These are phyloP conservation scores for Metschnikowia henanensis DNA, from an alignment of 805 yeast genomes.

Conservation along the genomic window DNA sequence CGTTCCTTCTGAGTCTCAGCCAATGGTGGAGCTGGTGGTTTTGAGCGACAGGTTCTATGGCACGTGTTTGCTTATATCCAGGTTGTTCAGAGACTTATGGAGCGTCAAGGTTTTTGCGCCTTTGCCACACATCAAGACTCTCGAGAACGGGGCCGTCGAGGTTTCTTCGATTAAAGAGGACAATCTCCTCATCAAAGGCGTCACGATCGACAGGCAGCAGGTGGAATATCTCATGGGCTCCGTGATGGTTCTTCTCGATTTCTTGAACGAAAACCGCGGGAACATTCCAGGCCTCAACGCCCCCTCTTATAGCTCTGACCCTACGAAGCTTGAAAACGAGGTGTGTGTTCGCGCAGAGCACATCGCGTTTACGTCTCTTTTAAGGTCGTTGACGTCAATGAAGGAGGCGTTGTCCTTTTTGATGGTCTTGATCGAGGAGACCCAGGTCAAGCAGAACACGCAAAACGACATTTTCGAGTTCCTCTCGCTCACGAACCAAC, in stretches of 20 bases:
- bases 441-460: constrained; percentile 40
- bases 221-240: constrained; percentile 74
- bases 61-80: constrained; percentile 70
- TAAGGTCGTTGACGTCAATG: constrained; percentile 71
- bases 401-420: constrained; percentile 91
- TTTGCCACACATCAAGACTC: constrained; percentile 41
- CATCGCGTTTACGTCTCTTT: constrained; percentile 76
- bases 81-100: constrained; percentile 84
- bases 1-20: constrained; percentile 30
- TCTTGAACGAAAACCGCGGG: constrained; percentile 64
- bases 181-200: constrained; percentile 44
- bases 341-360: constrained; percentile 87
- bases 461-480: constrained; percentile 70
- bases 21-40: constrained; percentile 68
- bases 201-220: constrained; percentile 48
- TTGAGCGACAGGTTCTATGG: constrained; percentile 93
- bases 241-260: constrained; percentile 64
- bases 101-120: constrained; percentile 60
- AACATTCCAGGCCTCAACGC: constrained; percentile 60
- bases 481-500: constrained; percentile 66
- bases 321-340: constrained; percentile 53
- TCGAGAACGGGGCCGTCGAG: constrained; percentile 36
- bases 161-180: constrained; percentile 42
- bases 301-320: constrained; percentile 53
- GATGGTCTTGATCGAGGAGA: constrained; percentile 76